These are phyloP conservation scores for Ceratobasidium sp. DNA, from an alignment of 1,284 basidiomycete genomes.

Conservation along the genomic window DNA sequence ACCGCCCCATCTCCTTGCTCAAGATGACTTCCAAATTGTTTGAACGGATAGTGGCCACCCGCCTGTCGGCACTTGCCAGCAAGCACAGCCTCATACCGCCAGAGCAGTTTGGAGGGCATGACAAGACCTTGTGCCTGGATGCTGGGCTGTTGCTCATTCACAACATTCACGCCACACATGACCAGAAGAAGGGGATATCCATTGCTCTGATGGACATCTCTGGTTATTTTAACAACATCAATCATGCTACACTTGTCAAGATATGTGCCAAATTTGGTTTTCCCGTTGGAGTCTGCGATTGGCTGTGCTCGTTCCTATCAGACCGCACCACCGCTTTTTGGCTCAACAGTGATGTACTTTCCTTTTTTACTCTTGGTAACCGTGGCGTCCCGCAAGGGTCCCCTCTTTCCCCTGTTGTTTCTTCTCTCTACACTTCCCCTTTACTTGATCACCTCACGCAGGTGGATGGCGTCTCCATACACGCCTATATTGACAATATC, in stretches of 20 bases:
- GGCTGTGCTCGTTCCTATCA: slow-evolving; percentile 47
- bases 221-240: too few relatives aligned
- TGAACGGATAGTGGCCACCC: too few relatives aligned
- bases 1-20: slow-evolving; percentile 53
- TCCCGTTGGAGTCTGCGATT: too few relatives aligned
- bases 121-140: not conserved
- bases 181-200: too few relatives aligned
- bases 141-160: too few relatives aligned
- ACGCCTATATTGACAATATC: too few relatives aligned
- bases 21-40: slow-evolving; percentile 44
- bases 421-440: slow-evolving; percentile 30
- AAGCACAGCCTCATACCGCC: slow-evolving; percentile 43
- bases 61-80: slow-evolving; percentile 46
- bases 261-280: too few relatives aligned
- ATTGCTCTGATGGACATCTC: too few relatives aligned
- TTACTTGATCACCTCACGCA: not conserved
- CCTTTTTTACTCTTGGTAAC: too few relatives aligned
- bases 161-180: too few relatives aligned
- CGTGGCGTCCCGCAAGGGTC: slow-evolving; percentile 37
- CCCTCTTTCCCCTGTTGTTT: slow-evolving; percentile 23
- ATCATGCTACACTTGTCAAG: too few relatives aligned
- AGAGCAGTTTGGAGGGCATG: slow-evolving; percentile 49
- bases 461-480: not conserved
- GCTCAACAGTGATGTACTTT: slow-evolving; percentile 42
- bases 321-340: slow-evolving; percentile 45